Base-by-base conservation (phyloP, 2,329 filamentous ascomycete genomes). In the Sphaerostilbella broomeana region DNA sequence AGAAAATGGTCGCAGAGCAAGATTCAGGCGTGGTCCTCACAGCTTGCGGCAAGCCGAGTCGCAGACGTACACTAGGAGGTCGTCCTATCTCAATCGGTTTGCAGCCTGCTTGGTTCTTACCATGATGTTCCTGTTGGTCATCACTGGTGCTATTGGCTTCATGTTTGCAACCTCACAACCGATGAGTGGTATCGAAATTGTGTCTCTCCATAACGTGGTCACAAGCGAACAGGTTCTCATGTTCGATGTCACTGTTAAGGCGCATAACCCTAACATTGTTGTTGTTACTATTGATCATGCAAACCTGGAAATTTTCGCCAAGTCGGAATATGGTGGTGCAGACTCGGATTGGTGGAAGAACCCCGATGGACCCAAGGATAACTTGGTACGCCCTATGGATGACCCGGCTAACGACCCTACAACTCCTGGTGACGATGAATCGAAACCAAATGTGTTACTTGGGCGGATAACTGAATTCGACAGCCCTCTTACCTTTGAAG, bases 141-240 rank as follows among this genome's bases (percentile, higher is more conserved):
- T 94, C 33, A 81, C 87, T n/a, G 86, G 86, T 28, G 84, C 86
- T 8, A 81, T 92, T 25, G 86, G 84, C 16, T 92, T 97, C 60
- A 80, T 95, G 62, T 84, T 95, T 62, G 86, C 88, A 31, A 90
- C 89, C 15, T 94, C 89, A 20, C 88, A 94, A 55, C 86, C 89
- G 6, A 74, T 98, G 33, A 75, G 78, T 18, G 79, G 85, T 47
- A 84, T 97, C 43, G 72, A 83, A 47, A 77, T 97, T 30, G 69
- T 83, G 40, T 81, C 82, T 47, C 87, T 98, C 49, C 79, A 84
- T 52, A 94, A 95, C 50, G 87, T 98, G 17, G 75, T 97, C 34
- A 89, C 89, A 3, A 95, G 86, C 52, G 86, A 95, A 60, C 86
- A 95, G 59, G 89, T 97, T 58, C 74, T 98, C 28, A 95, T 98